Evolutionary conservation across 2,329 filamentous ascomycete genomes (phyloP), one percentile per base, ranked within the genome.

Genomic region (Epichloe scottii): DNA sequence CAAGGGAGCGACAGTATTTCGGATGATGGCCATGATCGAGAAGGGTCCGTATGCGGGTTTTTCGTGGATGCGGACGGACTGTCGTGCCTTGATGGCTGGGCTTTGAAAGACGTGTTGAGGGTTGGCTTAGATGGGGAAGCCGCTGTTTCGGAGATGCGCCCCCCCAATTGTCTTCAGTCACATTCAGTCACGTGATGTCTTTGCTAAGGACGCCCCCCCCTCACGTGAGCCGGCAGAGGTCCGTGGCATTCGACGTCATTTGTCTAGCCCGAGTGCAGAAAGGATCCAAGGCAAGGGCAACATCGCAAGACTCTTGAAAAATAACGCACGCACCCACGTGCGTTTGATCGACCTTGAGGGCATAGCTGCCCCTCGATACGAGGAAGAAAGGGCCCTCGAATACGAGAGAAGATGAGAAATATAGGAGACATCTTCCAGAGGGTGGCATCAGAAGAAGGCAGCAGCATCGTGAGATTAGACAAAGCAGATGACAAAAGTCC

Each of bases 1-100:
- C 59, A 69, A 60, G 48, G 66, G 64, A 56, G 65, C 63, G 53
- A 60, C 62, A 53, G 66, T 58, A 52, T 66, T 62, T 56, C 67
- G 67, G 55, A 68, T 55, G 56, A 68, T 56, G 51, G 60, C 62
- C 68, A 70, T 70, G 56, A 19, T 56, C 6, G 47, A n/a, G 35
- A 7, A 7, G 12, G n/a, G 34, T 46, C 26, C 19, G 40, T 30
- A 15, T 48, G 46, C 52, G 54, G 34, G 46, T 1, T 39, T 56
- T 55, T 55, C 55, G 57, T 56, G 57, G 58, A 37, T 60, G 57
- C 38, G 50, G 47, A 51, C 51, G 54, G 57, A 26, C 30, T 48
- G n/a, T 35, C 53, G 46, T 56, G 59, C 57, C 58, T 61, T 60
- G 64, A 62, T 65, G 59, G 63, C 58, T 60, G 53, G 15, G 19